Conservation (phyloP, 1,284 basidiomycete genomes). For the Vanrija sp. region DNA sequence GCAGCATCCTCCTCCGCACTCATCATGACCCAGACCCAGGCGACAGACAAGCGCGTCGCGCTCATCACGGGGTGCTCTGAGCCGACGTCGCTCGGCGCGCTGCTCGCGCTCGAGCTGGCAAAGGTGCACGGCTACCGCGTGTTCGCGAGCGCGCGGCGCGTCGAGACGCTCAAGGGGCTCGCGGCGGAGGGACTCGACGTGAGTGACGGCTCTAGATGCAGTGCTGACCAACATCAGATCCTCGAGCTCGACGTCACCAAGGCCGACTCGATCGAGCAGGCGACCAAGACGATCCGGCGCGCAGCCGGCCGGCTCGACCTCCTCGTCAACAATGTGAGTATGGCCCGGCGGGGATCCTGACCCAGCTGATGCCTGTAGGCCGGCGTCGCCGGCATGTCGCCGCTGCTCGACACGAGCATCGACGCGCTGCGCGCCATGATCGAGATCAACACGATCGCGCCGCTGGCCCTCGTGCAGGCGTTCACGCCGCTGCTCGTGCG, state of each 20-base stretch:
- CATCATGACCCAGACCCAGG: no score
- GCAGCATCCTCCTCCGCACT: no score
- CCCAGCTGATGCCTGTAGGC: no score
- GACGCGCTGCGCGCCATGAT: constrained; percentile 9
- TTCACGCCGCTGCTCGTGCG: constrained; percentile 10
- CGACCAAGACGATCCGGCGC: neutral
- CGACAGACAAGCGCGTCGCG: constrained; percentile 7
- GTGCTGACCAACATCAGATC: neutral
- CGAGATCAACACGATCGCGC: constrained; percentile 25
- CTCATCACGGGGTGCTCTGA: constrained; percentile 19
- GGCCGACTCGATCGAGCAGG: constrained; percentile 2
- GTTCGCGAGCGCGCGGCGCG: constrained; percentile 12
- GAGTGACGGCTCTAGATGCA: neutral
- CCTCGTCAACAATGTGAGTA: constrained; percentile 20
- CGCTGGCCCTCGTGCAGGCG: constrained; percentile 18
- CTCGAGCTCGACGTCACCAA: constrained; percentile 14
- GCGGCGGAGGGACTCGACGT: constrained; percentile 2
- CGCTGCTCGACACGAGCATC: constrained; percentile 3
- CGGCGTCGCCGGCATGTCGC: neutral
- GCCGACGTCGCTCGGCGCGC: constrained; percentile 8
- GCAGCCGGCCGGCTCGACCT: constrained; percentile 14
- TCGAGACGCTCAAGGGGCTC: constrained; percentile 5
- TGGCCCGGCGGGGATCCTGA: no score
- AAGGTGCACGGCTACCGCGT: constrained; percentile 10
- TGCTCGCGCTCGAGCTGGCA: constrained; percentile 10